These are phyloP conservation scores for Podaxis sp. DNA, from an alignment of 768 basidiomycete species.

Conservation along the genomic window DNA sequence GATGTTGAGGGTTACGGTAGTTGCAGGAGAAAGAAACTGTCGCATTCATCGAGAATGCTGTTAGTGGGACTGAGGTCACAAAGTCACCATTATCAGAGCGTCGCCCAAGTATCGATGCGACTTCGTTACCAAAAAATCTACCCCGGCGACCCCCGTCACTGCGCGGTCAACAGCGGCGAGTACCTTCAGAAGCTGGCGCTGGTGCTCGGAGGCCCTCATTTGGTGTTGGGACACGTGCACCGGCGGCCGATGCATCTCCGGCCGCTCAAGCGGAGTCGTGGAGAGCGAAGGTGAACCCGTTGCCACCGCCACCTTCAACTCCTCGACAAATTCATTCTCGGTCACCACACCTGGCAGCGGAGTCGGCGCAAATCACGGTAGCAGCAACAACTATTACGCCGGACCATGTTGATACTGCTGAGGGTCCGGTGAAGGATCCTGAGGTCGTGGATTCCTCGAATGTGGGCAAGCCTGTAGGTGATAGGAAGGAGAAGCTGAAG, in stretches of 20 bases:
- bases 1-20: background rate
- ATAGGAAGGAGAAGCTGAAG: slow-evolving; percentile 22
- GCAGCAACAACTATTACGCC: slow-evolving; percentile 27
- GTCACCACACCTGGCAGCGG: slow-evolving; percentile 13
- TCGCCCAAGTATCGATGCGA: slow-evolving; percentile 3
- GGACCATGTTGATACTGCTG: slow-evolving; percentile 45
- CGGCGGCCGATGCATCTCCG: slow-evolving; percentile 23
- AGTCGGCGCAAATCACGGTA: background rate
- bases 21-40: slow-evolving; percentile 37
- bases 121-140: slow-evolving; percentile 17
- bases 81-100: slow-evolving; percentile 5
- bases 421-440: slow-evolving; percentile 56
- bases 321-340: slow-evolving; percentile 30
- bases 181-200: slow-evolving; percentile 25
- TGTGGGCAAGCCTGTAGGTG: slow-evolving; percentile 66
- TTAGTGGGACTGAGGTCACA: slow-evolving; percentile 25
- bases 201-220: slow-evolving; percentile 14
- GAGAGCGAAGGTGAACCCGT: slow-evolving; percentile 52
- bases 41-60: slow-evolving; percentile 47
- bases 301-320: slow-evolving; percentile 28
- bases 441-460: slow-evolving; percentile 84
- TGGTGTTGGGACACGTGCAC: slow-evolving; percentile 8
- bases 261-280: slow-evolving; percentile 58
- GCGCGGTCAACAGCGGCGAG: slow-evolving; percentile 22
- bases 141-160: slow-evolving; percentile 35